These are phyloP conservation scores for Ophiocordyceps polyrhachis-furcata DNA, from an alignment of 2,329 filamentous ascomycete species.

Conservation along the genomic window DNA sequence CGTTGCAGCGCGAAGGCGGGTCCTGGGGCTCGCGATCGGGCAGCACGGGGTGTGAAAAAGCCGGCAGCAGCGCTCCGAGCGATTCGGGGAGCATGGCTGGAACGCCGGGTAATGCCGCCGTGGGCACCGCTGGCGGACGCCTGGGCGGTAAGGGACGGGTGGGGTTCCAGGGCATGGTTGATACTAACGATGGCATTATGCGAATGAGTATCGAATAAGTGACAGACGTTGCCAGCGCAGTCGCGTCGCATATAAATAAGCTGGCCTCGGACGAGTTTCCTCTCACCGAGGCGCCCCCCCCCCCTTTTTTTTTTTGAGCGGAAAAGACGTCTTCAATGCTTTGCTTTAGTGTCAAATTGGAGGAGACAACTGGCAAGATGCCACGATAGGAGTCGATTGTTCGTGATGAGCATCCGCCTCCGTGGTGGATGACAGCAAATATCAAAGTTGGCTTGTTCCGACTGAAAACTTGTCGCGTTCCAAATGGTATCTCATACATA, in stretches of 20 bases:
- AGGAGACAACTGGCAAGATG: not conserved
- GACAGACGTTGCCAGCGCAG: not conserved
- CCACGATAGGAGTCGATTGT: not conserved
- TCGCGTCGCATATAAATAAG: not conserved
- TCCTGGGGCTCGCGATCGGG: slow-evolving; percentile 57
- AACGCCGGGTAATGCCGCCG: slow-evolving; percentile 13
- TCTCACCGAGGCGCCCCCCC: not conserved
- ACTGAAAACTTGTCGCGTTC: not conserved
- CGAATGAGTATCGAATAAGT: slow-evolving; percentile 83
- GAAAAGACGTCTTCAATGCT: not conserved
- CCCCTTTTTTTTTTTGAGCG: not conserved
- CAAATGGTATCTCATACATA: not conserved
- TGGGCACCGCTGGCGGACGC: slow-evolving; percentile 19
- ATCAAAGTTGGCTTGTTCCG: not conserved
- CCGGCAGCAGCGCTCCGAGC: slow-evolving; percentile 32
- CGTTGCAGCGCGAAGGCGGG: slow-evolving; percentile 50
- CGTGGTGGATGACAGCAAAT: not conserved
- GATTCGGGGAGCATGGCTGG: slow-evolving; percentile 22
- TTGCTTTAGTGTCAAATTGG: not conserved
- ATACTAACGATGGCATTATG: slow-evolving; percentile 90
- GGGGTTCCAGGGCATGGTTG: slow-evolving; percentile 81
- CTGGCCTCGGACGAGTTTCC: not conserved
- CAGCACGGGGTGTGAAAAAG: slow-evolving; percentile 37
- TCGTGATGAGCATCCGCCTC: not conserved
- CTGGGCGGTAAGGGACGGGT: slow-evolving; percentile 41